A percentile compares a stretch with the other conserved stretches of the same genome.
phyloP scores from a whole-genome alignment of 257 asterid genomes.

The Phtheirospermum japonicum region DNA sequence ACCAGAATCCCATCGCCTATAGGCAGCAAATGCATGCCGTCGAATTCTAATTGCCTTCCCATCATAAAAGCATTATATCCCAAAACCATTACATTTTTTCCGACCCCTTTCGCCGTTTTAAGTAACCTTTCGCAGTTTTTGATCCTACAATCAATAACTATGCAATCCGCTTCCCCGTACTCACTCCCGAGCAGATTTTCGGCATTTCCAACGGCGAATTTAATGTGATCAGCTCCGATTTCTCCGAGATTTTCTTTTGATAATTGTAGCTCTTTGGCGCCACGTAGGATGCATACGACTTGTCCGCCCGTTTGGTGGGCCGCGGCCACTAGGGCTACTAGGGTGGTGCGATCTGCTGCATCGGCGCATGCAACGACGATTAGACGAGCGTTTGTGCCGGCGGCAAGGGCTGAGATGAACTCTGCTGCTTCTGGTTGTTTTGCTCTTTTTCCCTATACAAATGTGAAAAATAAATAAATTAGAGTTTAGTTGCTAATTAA shows the following conservation, averaged over 20 bases:
- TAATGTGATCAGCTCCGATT: slow-evolving; percentile 31
- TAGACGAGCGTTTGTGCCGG: slow-evolving; percentile 60
- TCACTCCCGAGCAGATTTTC: slow-evolving; percentile 31
- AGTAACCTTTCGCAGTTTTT: slow-evolving; percentile 38
- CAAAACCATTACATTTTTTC: slow-evolving; percentile 37
- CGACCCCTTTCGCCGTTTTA: slow-evolving; percentile 25
- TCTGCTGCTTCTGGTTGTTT: slow-evolving; percentile 60
- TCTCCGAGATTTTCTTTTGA: slow-evolving; percentile 35
- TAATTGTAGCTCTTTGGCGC: slow-evolving; percentile 29
- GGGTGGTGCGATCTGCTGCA: slow-evolving; percentile 45
- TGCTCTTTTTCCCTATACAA: slow-evolving; percentile 45
- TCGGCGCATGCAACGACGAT: slow-evolving; percentile 53
- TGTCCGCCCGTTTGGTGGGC: slow-evolving; percentile 73
- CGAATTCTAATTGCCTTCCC: slow-evolving; percentile 30
- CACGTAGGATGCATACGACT: slow-evolving; percentile 51
- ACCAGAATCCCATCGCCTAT: slow-evolving; percentile 68
- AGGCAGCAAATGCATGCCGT: slow-evolving; percentile 46
- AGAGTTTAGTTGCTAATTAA: too few species aligned
- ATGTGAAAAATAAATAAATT: not conserved
- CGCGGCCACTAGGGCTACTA: slow-evolving; percentile 62
- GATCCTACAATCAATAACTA: slow-evolving; percentile 60
- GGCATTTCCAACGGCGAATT: slow-evolving; percentile 47
- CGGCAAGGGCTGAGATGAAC: slow-evolving; percentile 76
- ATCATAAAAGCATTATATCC: slow-evolving; percentile 65
- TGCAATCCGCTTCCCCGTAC: slow-evolving; percentile 57